Base-by-base conservation (phyloP, 2,329 filamentous ascomycete genomes). In the Dactylellina parvicollis region DNA sequence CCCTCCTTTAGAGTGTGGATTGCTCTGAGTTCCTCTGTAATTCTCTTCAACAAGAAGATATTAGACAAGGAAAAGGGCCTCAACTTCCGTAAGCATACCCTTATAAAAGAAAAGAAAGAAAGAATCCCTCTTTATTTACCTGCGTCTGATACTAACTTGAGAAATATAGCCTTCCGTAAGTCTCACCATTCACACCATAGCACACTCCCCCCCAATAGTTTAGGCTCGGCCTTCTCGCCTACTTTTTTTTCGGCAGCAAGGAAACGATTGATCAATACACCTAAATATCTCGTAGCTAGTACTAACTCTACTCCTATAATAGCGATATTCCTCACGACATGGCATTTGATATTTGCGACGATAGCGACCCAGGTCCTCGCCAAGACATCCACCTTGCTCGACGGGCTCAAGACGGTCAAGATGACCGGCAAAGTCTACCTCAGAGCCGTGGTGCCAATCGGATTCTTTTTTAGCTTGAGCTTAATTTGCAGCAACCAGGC, bases 21-120 rank as follows among this genome's bases (percentile, higher is more conserved):
- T 80, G 84, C 89, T 71, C 86, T 97, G 81, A 96, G 92, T 79
- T 96, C 92, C 44, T 92, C 90, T 78, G 92, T 98, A 80, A 99
- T 99, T 81, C 85, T 99, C 75, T 98, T 97, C 89, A 98, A 99
- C 89, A 99, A 99, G 87, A 96, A 92, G 88, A 92, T 99, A 79
- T 86, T 98, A 75, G 89, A 94, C 79, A 93, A 90, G 38, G 86
- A 90, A 75, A 86, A 72, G 59, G 67, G 67, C 40, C 59, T 72
- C 5, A 60, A 91, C 75, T 97, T 97, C 85, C 87, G 90, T 92
- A 86, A 85, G 89, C 81, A 76, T 34, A 75, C 20, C 18, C 20
- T n/a, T 9, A 44, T n/a, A n/a, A n/a, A n/a, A n/a, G n/a, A n/a
- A n/a, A n/a, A n/a, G n/a, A n/a, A n/a, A n/a, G n/a, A n/a, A n/a